Evolutionary conservation across 2,329 filamentous ascomycete species (phyloP), one percentile per base, ranked within the genome.

Genomic region (Aspergillus sp.): DNA sequence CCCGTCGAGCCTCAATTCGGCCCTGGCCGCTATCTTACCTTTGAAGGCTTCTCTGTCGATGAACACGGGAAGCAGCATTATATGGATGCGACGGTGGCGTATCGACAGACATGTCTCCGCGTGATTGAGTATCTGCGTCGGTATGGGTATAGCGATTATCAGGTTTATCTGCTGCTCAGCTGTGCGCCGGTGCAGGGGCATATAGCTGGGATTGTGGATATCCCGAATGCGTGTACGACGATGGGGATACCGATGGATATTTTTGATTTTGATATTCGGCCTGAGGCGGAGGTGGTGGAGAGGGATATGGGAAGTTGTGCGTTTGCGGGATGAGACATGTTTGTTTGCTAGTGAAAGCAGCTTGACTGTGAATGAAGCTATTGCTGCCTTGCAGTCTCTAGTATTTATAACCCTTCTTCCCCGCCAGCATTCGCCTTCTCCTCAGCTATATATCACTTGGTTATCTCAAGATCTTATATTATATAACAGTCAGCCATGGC

Each of bases 31-130:
- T 85, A 88, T 57, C 79, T 94, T 46, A 90, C 88, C 49, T 93
- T 93, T 57, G 88, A 95, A 61, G 90, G 90, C 0, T 96, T 96
- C 69, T 87, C 81, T 1, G 90, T 95, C 13, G 90, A 95, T 57
- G 81, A 94, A 67, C 69, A 87, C 27, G 90, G 90, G 7, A 93
- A 89, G 67, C 90, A 95, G 69, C 86, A 94, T 61, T 95, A 88
- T 61, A 75, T 94, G 65, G 90, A 95, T 64, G 82, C 89, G 2
- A 89, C 88, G 0, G 81, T 95, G 5, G 89, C 90, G 5, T 95
- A 95, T 60, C 77, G 89, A 8, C 88, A 95, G 72, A 90, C 87
- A 0, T 85, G 78, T 52, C 70, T 94, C 28, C 76, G 86, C 11
- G 82, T 82, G 40, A 89, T 93, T 61, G 86, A 93, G 66, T 93